phyloP scores from a whole-genome alignment of 2,329 filamentous ascomycete genomes.

The Penicillium sp. region DNA sequence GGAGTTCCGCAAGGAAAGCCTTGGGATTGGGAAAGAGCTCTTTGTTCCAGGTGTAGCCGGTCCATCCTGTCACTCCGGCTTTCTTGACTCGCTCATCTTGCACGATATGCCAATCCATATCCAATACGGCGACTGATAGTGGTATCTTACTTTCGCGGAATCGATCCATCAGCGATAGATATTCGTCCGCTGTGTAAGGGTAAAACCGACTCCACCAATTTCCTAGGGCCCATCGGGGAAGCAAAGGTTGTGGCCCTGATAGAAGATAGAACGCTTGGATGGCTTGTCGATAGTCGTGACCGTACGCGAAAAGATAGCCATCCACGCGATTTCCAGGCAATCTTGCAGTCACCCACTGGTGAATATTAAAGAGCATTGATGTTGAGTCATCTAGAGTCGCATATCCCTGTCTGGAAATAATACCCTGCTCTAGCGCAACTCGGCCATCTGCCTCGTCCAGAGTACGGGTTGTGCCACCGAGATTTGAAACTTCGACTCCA shows the following conservation, averaged over 20 bases:
- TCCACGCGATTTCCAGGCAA: conserved; percentile 52
- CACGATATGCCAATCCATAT: neutral
- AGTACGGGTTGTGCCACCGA: neutral
- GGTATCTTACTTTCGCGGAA: neutral
- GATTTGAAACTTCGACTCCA: neutral
- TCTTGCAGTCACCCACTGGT: neutral
- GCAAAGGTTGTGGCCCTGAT: conserved; percentile 31
- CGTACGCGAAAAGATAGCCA: conserved; percentile 62
- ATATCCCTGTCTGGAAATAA: neutral
- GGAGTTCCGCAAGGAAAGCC: conserved; percentile 53
- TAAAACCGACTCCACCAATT: neutral
- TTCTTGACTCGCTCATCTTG: neutral
- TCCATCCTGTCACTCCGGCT: conserved; percentile 51
- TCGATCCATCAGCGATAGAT: neutral
- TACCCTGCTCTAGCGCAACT: neutral
- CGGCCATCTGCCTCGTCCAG: neutral
- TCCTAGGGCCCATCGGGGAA: neutral
- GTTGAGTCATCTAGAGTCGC: neutral
- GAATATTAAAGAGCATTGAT: neutral
- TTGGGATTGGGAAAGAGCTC: conserved; percentile 58
- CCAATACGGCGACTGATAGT: neutral
- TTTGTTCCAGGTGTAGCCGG: conserved; percentile 64
- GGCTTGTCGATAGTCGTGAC: conserved; percentile 56
- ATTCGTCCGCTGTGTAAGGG: neutral
- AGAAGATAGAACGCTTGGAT: conserved; percentile 57